Evolutionary conservation across 768 basidiomycete species (phyloP), one percentile per base, ranked within the genome.

Genomic region (Leccinum incarnatum): DNA sequence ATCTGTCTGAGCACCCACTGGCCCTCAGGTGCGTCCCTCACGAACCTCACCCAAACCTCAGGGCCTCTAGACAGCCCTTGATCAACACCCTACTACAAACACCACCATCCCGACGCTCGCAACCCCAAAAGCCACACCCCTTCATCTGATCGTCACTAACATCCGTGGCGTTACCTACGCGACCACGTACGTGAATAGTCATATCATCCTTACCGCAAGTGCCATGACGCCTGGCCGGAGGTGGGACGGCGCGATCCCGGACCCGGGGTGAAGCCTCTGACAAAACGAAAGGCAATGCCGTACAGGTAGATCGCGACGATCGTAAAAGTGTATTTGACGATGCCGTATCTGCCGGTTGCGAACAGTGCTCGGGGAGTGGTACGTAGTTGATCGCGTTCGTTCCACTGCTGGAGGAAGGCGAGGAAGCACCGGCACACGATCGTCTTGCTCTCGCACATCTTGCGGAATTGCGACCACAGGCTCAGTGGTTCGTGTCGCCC

Each of bases 321-420:
- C 3, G 75, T 73, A 15, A 63, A 48, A 40, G 69, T 61, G 45
- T 74, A 74, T 47, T 77, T 78, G 60, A 78, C 74, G 42, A 77
- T 67, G n/a, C 78, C 78, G 51, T 77, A 77, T 27, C 78, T 63
- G 12, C 78, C 78, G 0, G 76, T 79, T 1, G 76, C 77, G 45
- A 77, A 61, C 2, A 78, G 68, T 71, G 34, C 68, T 62, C 1
- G 68, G 66, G 17, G 29, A 29, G 29, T 29, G 29, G 29, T 30
- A 30, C 78, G 57, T 78, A 78, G 61, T 76, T 75, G 63, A 78
- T 73, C 4, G 76, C 73, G 65, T 76, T 77, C 46, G 75, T 73
- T 19, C 77, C 75, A 74, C 54, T 79, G 76, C 58, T 75, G 75
- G 56, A 72, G 61, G 60, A 74, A 71, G 55, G 72, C 71, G 49